Percentiles rank a stretch among this genome's conserved stretches.
phyloP scores from a whole-genome alignment of 257 asterid species.

The Haberlea rhodopensis region DNA sequence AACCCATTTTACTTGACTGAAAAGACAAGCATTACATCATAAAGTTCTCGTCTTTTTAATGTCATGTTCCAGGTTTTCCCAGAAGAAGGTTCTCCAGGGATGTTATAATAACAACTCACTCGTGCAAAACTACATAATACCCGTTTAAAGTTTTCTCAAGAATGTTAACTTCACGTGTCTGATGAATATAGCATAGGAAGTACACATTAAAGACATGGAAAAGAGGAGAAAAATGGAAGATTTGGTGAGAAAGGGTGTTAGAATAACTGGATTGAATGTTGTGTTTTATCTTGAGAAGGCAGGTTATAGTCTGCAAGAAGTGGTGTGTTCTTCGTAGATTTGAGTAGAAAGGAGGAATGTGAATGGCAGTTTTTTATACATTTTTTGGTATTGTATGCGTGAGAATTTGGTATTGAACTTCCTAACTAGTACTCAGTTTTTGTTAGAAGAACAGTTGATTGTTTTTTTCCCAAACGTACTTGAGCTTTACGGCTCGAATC shows the following conservation, averaged over 20 bases:
- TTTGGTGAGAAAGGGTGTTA: background rate
- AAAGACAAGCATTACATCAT: background rate
- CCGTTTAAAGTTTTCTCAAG: background rate
- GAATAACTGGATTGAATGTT: background rate
- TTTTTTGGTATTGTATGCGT: background rate
- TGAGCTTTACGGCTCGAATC: no score
- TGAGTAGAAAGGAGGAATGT: background rate
- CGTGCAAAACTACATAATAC: background rate
- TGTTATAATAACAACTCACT: background rate
- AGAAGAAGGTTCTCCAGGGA: background rate
- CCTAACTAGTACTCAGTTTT: background rate
- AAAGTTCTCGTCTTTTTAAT: background rate
- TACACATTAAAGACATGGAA: background rate
- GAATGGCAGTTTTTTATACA: background rate
- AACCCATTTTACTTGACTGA: background rate
- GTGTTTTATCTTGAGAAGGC: background rate
- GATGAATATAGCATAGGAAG: background rate
- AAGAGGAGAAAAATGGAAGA: background rate
- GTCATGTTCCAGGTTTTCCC: background rate
- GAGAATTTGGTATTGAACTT: background rate
- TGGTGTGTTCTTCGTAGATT: background rate
- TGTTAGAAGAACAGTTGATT: background rate
- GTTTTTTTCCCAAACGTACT: no score
- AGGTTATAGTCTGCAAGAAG: background rate
- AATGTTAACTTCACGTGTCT: background rate